Percentiles rank a stretch among this genome's conserved stretches.
Evolutionary conservation across 345 rosid species (phyloP).

Genomic region (Populus davidiana): DNA sequence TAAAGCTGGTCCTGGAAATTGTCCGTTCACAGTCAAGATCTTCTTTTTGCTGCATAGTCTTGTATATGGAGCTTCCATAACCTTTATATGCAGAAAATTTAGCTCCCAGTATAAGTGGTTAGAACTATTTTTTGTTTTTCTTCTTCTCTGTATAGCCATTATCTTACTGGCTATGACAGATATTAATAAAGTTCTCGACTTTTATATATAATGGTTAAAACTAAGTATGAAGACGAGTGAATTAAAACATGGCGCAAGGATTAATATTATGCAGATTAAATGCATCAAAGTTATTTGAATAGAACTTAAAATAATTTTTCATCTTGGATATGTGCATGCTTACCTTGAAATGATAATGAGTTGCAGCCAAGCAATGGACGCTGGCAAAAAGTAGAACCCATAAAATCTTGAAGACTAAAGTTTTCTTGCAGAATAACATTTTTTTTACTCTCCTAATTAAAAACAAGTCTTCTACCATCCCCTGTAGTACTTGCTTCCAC

Average conservation of each 20-base stretch:
- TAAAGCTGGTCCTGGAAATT: conserved; percentile 34
- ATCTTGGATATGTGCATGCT: not conserved
- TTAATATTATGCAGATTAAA: no score
- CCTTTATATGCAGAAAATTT: conserved; percentile 19
- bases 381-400: conserved; percentile 1
- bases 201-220: no score
- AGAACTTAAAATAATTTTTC: not conserved
- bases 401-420: not conserved
- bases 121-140: no score
- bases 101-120: not conserved
- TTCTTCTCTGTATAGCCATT: no score
- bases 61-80: conserved; percentile 4
- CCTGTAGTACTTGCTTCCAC: not conserved
- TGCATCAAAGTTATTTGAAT: not conserved
- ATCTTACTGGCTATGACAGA: no score
- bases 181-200: no score
- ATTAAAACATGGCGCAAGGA: no score
- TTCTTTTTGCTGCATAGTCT: conserved; percentile 19
- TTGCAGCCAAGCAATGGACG: not conserved
- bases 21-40: conserved; percentile 32
- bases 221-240: no score
- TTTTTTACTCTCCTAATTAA: not conserved
- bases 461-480: not conserved
- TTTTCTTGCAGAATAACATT: not conserved
- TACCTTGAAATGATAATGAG: conserved; percentile 13